Evolutionary conservation across 495 filamentous ascomycete genomes (phyloP).

Genomic region (Chaetomidium leptoderma): DNA sequence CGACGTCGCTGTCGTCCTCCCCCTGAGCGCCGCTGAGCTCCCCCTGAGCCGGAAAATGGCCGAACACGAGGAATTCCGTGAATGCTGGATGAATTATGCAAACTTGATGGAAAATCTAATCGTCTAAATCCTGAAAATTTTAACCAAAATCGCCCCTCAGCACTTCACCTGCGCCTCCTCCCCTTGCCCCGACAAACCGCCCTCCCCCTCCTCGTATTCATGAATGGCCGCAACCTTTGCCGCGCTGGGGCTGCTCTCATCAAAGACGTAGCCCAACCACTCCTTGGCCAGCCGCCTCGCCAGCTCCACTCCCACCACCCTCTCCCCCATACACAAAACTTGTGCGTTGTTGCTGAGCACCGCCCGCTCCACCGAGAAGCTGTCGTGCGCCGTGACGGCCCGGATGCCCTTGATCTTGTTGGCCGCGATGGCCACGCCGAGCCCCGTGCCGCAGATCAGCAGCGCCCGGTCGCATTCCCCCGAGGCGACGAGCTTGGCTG

Average conservation of each 20-base stretch:
- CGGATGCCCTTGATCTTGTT: slow-evolving; percentile 84
- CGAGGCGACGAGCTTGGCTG: slow-evolving; percentile 59
- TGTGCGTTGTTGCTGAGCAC: slow-evolving; percentile 83
- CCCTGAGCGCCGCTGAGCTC: no score
- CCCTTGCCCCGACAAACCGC: slow-evolving; percentile 24
- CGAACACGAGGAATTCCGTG: no score
- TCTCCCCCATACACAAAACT: slow-evolving; percentile 83
- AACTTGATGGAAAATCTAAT: no score
- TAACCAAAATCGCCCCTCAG: no score
- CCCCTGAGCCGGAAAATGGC: no score
- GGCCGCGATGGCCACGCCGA: slow-evolving; percentile 79
- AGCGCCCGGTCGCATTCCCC: slow-evolving; percentile 74
- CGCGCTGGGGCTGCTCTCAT: slow-evolving; percentile 65
- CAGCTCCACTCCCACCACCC: slow-evolving; percentile 76
- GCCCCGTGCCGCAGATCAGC: slow-evolving; percentile 81
- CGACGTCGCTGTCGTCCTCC: no score
- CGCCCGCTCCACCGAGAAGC: slow-evolving; percentile 75
- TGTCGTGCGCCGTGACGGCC: slow-evolving; percentile 83
- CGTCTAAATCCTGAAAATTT: neutral
- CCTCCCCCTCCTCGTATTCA: slow-evolving; percentile 58
- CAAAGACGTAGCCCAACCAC: slow-evolving; percentile 80
- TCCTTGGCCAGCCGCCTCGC: slow-evolving; percentile 72
- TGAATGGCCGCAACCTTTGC: slow-evolving; percentile 72
- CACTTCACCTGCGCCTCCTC: slow-evolving; percentile 28
- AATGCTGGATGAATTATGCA: no score